Percentiles rank a stretch among this genome's conserved stretches.
Evolutionary conservation across 2,329 filamentous ascomycete species (phyloP).

Genomic region (Calonectria pseudoturangicola): DNA sequence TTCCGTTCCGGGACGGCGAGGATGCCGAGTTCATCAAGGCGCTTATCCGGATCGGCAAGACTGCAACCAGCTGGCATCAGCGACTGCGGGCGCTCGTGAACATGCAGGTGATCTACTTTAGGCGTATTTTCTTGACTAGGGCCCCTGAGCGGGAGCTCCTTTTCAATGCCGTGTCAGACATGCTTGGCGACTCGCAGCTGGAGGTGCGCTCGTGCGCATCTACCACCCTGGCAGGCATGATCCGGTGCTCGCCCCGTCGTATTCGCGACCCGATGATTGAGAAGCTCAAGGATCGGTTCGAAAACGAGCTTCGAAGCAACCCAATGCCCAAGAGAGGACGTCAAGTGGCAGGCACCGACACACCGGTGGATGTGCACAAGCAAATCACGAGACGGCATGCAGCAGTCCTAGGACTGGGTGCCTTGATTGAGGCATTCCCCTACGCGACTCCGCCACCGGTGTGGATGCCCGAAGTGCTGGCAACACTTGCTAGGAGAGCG

Average conservation of each 20-base stretch:
- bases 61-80: slow-evolving; percentile 94
- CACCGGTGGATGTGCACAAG: slow-evolving; percentile 81
- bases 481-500: slow-evolving; percentile 87
- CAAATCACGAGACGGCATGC: slow-evolving; percentile 90
- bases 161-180: slow-evolving; percentile 94
- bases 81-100: slow-evolving; percentile 95
- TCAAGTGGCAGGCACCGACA: slow-evolving; percentile 79
- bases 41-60: slow-evolving; percentile 90
- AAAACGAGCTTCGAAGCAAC: slow-evolving; percentile 84
- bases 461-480: slow-evolving; percentile 96
- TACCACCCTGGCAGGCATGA: slow-evolving; percentile 96
- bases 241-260: slow-evolving; percentile 90
- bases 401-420: slow-evolving; percentile 92
- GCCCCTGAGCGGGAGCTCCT: slow-evolving; percentile 84
- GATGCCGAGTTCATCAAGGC: slow-evolving; percentile 89
- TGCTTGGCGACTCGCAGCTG: slow-evolving; percentile 93
- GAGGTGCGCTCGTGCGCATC: slow-evolving; percentile 96
- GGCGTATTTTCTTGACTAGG: slow-evolving; percentile 91
- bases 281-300: slow-evolving; percentile 86
- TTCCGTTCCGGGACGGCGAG: slow-evolving; percentile 91
- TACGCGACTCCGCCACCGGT: slow-evolving; percentile 93
- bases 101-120: slow-evolving; percentile 99
- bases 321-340: slow-evolving; percentile 86
- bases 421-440: slow-evolving; percentile 95
- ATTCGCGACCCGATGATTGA: slow-evolving; percentile 87